phyloP scores from a whole-genome alignment of 1,284 basidiomycete genomes.

The Rhodotorula sp. region DNA sequence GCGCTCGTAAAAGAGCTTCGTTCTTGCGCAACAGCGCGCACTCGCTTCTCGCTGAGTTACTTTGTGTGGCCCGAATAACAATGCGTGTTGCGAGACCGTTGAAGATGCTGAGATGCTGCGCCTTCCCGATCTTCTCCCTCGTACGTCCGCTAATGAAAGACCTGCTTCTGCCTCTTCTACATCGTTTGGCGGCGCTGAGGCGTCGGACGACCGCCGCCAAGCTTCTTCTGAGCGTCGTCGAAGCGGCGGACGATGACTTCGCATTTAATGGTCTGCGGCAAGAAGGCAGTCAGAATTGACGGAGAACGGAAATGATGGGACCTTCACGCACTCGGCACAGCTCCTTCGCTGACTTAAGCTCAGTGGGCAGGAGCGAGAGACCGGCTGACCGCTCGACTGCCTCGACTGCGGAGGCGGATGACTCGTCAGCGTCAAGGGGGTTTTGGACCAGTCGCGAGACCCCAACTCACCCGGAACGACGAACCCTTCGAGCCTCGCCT shows the following conservation, averaged over 20 bases:
- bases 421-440: background rate
- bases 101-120: too few relatives aligned
- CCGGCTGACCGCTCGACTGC: constrained; percentile 89
- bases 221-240: constrained; percentile 74
- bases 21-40: too few relatives aligned
- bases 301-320: background rate
- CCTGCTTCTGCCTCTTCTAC: background rate
- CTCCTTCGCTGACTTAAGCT: constrained; percentile 70
- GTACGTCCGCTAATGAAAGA: too few relatives aligned
- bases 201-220: constrained; percentile 46
- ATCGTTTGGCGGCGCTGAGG: background rate
- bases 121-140: too few relatives aligned
- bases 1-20: too few relatives aligned
- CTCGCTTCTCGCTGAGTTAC: too few relatives aligned
- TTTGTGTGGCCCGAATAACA: too few relatives aligned
- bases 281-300: too few relatives aligned
- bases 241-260: constrained; percentile 79
- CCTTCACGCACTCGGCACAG: constrained; percentile 71
- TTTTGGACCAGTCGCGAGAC: background rate
- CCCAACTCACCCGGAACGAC: constrained; percentile 66
- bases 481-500: constrained; percentile 73
- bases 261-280: constrained; percentile 69
- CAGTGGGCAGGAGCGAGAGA: constrained; percentile 80
- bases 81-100: too few relatives aligned
- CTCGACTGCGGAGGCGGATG: constrained; percentile 60